These are phyloP conservation scores for Coemansia pectinata DNA, from an alignment of 192 early-diverging fungal species.

Conservation along the genomic window DNA sequence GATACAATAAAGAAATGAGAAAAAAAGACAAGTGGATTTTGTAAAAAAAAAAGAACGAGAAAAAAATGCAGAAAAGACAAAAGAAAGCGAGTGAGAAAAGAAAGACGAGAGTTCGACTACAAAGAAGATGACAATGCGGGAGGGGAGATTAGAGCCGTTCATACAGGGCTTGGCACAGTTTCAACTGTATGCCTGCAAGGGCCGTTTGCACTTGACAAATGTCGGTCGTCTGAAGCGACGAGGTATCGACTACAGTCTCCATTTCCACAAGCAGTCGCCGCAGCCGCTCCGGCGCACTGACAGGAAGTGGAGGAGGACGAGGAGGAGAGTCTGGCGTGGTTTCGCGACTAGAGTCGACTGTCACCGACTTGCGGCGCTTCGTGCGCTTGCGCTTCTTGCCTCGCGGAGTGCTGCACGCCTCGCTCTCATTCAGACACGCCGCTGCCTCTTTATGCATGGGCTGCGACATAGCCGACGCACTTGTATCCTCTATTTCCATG, in stretches of 20 bases:
- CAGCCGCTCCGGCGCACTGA: conserved; percentile 8
- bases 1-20: not conserved
- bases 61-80: not conserved
- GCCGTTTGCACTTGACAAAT: not conserved
- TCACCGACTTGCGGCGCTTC: not conserved
- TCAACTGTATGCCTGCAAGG: conserved; percentile 21
- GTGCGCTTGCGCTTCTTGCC: conserved; percentile 21
- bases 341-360: not conserved
- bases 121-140: not conserved
- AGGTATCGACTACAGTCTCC: conserved; percentile 5
- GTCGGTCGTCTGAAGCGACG: not conserved
- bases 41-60: not conserved
- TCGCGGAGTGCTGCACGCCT: not conserved
- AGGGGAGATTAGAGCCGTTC: not conserved
- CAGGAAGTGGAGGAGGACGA: not conserved
- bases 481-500: not conserved
- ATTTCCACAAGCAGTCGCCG: conserved; percentile 16
- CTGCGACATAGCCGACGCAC: not conserved
- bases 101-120: not conserved
- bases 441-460: not conserved
- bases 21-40: conserved; percentile 6
- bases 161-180: conserved; percentile 22
- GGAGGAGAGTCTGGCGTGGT: not conserved
- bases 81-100: not conserved
- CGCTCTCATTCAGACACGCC: not conserved